Conservation (phyloP, 805 yeast species). For the Saccharomyces kudriavzevii region DNA sequence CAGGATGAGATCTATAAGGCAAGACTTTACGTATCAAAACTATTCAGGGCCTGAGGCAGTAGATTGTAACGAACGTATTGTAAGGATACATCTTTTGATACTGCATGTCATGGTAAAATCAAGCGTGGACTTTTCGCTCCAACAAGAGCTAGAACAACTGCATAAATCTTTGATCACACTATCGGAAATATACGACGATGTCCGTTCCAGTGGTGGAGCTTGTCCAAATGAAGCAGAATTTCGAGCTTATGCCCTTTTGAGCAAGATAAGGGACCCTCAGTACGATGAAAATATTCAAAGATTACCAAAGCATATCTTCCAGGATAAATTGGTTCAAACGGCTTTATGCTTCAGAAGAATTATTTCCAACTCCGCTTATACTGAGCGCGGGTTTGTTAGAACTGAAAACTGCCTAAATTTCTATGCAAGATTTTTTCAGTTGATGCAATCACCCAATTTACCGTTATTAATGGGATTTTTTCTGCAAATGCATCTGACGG, state of each 20-base stretch:
- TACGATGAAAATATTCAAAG: slow-evolving; percentile 66
- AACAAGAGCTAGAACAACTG: slow-evolving; percentile 91
- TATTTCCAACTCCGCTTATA: slow-evolving; percentile 52
- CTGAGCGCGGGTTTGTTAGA: slow-evolving; percentile 45
- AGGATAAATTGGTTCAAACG: slow-evolving; percentile 51
- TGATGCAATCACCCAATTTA: slow-evolving; percentile 40
- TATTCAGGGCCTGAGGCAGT: slow-evolving; percentile 89
- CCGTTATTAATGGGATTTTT: slow-evolving; percentile 69
- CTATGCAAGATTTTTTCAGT: slow-evolving; percentile 56
- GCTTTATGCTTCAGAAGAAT: slow-evolving; percentile 66
- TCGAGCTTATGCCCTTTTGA: slow-evolving; percentile 74
- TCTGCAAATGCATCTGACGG: slow-evolving; percentile 72
- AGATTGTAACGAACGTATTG: slow-evolving; percentile 86
- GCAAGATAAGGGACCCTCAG: slow-evolving; percentile 79
- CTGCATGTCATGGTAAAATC: slow-evolving; percentile 79
- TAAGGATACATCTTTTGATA: slow-evolving; percentile 74
- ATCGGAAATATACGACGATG: slow-evolving; percentile 78
- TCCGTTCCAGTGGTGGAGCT: slow-evolving; percentile 55
- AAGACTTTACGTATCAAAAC: slow-evolving; percentile 93
- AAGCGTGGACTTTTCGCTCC: slow-evolving; percentile 71
- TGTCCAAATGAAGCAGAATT: slow-evolving; percentile 89
- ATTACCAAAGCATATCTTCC: slow-evolving; percentile 50
- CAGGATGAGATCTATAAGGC: slow-evolving; percentile 90
- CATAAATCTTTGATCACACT: slow-evolving; percentile 85
- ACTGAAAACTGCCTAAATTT: slow-evolving; percentile 53